Conservation (phyloP, 2,329 filamentous ascomycete genomes). For the Zasmidium angulare region DNA sequence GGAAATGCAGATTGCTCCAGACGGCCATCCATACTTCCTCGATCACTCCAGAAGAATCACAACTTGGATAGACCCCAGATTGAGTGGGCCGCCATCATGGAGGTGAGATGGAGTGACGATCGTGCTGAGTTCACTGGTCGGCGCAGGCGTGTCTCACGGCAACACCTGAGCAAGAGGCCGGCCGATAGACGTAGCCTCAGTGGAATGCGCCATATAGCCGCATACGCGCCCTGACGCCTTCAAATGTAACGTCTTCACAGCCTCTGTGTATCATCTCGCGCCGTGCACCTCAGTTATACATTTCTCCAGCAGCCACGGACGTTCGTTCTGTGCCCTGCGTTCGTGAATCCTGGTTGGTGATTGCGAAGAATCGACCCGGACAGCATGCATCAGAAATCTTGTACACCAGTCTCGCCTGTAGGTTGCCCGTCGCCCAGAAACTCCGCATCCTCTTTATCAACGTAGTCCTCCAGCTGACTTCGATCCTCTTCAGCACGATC, state of each 20-base stretch:
- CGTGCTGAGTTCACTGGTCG: background rate
- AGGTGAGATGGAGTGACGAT: background rate
- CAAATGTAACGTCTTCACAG: background rate
- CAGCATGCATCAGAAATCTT: constrained; percentile 46
- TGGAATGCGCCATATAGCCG: background rate
- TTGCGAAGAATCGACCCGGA: too few relatives aligned
- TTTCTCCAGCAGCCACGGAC: background rate
- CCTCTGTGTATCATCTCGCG: background rate
- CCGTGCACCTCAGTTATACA: background rate
- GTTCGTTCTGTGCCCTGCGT: too few relatives aligned
- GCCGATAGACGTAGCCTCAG: background rate
- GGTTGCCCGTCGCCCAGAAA: constrained; percentile 35
- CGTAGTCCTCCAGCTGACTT: constrained; percentile 73
- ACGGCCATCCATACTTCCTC: background rate
- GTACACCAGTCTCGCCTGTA: constrained; percentile 49
- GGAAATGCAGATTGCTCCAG: background rate
- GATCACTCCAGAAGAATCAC: background rate
- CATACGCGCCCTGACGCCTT: background rate
- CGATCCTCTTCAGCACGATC: constrained; percentile 58
- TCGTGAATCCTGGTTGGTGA: too few relatives aligned
- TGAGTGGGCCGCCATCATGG: background rate
- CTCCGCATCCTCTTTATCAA: constrained; percentile 67
- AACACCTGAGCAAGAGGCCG: too few relatives aligned
- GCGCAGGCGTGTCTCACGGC: too few relatives aligned
- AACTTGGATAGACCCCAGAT: background rate